Conservation (phyloP, 345 rosid genomes). For the Ceriops decandra region DNA sequence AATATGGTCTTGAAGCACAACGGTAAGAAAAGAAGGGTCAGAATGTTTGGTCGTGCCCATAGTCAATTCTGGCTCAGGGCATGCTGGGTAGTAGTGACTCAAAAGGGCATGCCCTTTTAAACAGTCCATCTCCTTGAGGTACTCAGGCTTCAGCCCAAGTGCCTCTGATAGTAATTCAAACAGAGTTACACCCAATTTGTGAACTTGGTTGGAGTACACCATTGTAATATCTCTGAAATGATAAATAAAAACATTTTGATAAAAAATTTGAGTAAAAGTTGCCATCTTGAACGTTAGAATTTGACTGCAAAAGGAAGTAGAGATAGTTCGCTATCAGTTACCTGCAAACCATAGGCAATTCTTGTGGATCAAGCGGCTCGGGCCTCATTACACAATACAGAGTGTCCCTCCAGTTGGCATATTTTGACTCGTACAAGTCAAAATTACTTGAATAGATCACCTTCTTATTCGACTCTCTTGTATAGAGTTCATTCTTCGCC, state of each 20-base stretch:
- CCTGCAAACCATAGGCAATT: slow-evolving; percentile 21
- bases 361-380: slow-evolving; percentile 14
- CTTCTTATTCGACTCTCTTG: neutral
- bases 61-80: slow-evolving; percentile 18
- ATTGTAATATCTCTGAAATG: slow-evolving; percentile 10
- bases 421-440: slow-evolving; percentile 12
- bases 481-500: slow-evolving; percentile 7
- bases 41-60: slow-evolving; percentile 12
- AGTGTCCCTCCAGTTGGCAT: slow-evolving; percentile 23
- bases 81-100: slow-evolving; percentile 25
- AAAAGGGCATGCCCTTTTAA: slow-evolving; percentile 4
- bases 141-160: slow-evolving; percentile 12
- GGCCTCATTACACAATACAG: slow-evolving; percentile 12
- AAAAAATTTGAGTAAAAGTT: no score
- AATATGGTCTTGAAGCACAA: slow-evolving; percentile 15
- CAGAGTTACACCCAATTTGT: slow-evolving; percentile 5
- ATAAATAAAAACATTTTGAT: neutral
- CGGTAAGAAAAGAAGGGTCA: slow-evolving; percentile 14
- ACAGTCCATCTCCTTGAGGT: slow-evolving; percentile 16
- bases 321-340: neutral
- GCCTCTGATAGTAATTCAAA: slow-evolving; percentile 19
- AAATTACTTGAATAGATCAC: slow-evolving; percentile 8
- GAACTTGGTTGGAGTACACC: slow-evolving; percentile 8
- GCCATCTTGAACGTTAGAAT: no score
- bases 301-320: no score